Base-by-base conservation (phyloP, 495 filamentous ascomycete genomes). In the Copromyces sp. region DNA sequence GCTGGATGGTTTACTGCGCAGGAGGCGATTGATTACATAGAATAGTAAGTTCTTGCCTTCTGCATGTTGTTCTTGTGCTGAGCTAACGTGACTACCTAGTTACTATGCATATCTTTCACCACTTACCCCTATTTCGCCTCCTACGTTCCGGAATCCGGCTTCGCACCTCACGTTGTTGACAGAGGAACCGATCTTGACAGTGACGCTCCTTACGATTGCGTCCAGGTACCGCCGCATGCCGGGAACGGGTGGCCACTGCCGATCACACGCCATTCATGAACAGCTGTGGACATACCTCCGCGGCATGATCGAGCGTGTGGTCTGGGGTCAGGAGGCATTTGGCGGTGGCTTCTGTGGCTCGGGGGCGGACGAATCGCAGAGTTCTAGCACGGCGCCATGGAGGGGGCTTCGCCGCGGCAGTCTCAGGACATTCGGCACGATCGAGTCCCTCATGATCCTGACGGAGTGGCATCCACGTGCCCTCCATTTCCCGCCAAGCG, bases 391-490 rank as follows among this genome's bases (percentile, higher is more conserved):
- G 4, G 87, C 89, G 17, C 86, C 87, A 1, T 87, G 87, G 86
- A 78, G 86, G 61, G 87, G 82, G 6, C 77, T 87, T 32, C 81
- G 89, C 42, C 93, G 91, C 80, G 94, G 95, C 40, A 91, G 92
- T 72, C 84, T 99, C 45, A 87, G 95, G 45, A 97, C 94, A 2
- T 83, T 99, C 7, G 95, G 95, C 4, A 97, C 95, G 0, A 91
- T 99, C 65, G 96, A 99, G 83, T 94, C 93, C 24, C 82, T 99
- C 35, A 87, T 98, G 84, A 90, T 99, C 39, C 84, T 99, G 68
- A 98, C 94, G 11, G 95, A 99, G 76, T 99, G 95, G 93, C 95
- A 99, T 81, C 96, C 96, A 16, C 87, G 94, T 6, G 93, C 94
- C 39, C 87, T 98, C 61, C 96, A 98, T 79, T 98, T 98, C 79